These are phyloP conservation scores for Cymbomonas tetramitiformis DNA, from an alignment of 139 green algal genomes.

Conservation along the genomic window DNA sequence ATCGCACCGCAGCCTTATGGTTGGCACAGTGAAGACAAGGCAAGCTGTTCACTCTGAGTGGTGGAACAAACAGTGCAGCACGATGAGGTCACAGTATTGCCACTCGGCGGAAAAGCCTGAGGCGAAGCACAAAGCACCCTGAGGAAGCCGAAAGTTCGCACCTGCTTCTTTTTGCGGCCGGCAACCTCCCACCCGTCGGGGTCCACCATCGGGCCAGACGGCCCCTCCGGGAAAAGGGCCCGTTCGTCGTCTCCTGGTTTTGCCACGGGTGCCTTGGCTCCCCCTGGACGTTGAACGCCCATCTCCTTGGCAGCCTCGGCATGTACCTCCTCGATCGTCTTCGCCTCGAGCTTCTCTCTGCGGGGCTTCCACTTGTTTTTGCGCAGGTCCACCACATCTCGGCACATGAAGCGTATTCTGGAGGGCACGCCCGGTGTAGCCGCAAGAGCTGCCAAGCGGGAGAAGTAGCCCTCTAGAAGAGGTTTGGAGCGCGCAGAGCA, in stretches of 20 bases:
- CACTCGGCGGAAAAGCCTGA: too few species aligned
- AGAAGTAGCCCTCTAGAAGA: slow-evolving; percentile 23
- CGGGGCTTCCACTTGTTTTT: slow-evolving; percentile 32
- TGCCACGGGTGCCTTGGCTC: not conserved
- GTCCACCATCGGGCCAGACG: not conserved
- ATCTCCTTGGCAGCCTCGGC: slow-evolving; percentile 19
- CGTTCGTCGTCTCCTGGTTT: not conserved
- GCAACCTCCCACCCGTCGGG: not conserved
- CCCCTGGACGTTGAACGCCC: slow-evolving; percentile 7
- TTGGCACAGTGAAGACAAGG: too few species aligned
- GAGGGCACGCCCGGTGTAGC: slow-evolving; percentile 3
- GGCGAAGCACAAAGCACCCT: too few species aligned
- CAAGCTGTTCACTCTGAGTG: too few species aligned
- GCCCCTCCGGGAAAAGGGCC: slow-evolving; percentile 4
- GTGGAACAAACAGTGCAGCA: too few species aligned
- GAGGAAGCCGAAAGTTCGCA: too few species aligned
- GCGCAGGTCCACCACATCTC: slow-evolving; percentile 32
- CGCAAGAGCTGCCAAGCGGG: slow-evolving; percentile 7
- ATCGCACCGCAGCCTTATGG: too few species aligned
- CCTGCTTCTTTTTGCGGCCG: too few species aligned
- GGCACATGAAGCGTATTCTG: slow-evolving; percentile 29
- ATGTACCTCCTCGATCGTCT: slow-evolving; percentile 34
- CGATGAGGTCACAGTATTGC: too few species aligned
- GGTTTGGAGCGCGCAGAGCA: not conserved
- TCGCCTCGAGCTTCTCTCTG: slow-evolving; percentile 30